phyloP scores from a whole-genome alignment of 31 red algal species.

The Odonthalia washingtoniensis region DNA sequence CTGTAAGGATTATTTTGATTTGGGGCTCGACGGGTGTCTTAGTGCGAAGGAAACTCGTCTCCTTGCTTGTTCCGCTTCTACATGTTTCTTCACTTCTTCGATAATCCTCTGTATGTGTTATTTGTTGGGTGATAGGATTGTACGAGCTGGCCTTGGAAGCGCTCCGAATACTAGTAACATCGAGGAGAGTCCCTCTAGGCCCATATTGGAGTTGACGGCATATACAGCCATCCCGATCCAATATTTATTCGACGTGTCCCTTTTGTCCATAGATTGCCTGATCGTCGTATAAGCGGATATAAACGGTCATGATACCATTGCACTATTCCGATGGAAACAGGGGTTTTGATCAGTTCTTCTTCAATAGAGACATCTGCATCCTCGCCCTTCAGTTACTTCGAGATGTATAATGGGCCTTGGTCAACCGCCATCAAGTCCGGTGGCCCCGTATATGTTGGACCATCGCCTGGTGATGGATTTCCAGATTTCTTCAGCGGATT shows the following conservation, averaged over 20 bases:
- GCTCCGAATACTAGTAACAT: conserved; percentile 44
- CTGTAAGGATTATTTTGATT: neutral
- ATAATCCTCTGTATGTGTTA: conserved; percentile 2
- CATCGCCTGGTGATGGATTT: too few relatives aligned
- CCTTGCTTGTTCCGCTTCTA: conserved; percentile 37
- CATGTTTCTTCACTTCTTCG: conserved; percentile 24
- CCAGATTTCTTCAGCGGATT: too few relatives aligned
- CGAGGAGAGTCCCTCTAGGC: conserved; percentile 40
- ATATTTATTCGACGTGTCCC: conserved; percentile 9
- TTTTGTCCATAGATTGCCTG: neutral
- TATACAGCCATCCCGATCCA: conserved; percentile 32
- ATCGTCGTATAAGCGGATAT: conserved; percentile 23
- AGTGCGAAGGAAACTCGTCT: conserved; percentile 21
- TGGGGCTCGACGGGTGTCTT: conserved; percentile 1
- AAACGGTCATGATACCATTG: conserved; percentile 40
- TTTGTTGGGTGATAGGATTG: neutral
- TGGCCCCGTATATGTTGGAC: too few relatives aligned
- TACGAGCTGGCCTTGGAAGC: conserved; percentile 8
- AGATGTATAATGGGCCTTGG: too few relatives aligned
- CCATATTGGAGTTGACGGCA: conserved; percentile 18
- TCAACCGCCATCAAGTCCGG: too few relatives aligned
- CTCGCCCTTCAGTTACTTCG: too few relatives aligned
- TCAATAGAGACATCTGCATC: conserved; percentile 26
- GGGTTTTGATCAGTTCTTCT: conserved; percentile 37
- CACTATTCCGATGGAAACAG: conserved; percentile 8